These are phyloP conservation scores for Cryptococcus depauperatus DNA, from an alignment of 1,284 basidiomycete species.

Conservation along the genomic window DNA sequence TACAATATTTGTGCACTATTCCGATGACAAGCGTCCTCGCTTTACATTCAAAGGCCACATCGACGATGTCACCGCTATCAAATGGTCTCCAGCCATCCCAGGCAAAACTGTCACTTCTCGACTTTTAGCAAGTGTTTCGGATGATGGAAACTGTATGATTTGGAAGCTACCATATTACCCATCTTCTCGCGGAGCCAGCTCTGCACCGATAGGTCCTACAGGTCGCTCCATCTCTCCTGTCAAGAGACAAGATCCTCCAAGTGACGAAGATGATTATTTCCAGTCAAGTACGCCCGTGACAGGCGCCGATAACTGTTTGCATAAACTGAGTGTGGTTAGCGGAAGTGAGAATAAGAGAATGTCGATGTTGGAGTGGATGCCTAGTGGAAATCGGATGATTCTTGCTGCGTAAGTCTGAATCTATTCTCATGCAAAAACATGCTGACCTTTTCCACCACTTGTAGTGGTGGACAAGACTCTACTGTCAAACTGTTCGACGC, in stretches of 20 bases:
- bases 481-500: slow-evolving; percentile 39
- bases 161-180: slow-evolving; percentile 37
- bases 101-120: slow-evolving; percentile 8
- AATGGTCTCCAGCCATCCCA: slow-evolving; percentile 27
- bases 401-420: slow-evolving; percentile 37
- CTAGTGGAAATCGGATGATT: slow-evolving; percentile 26
- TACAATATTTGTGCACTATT: slow-evolving; percentile 33
- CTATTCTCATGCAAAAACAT: not conserved
- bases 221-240: slow-evolving; percentile 9
- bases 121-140: slow-evolving; percentile 32
- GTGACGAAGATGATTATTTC: slow-evolving; percentile 21
- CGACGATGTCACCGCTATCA: slow-evolving; percentile 37
- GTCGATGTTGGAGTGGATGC: slow-evolving; percentile 37
- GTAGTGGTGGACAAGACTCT: slow-evolving; percentile 34
- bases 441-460: not conserved
- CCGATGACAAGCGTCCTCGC: slow-evolving; percentile 27
- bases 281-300: not conserved
- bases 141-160: slow-evolving; percentile 37
- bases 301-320: slow-evolving; percentile 26
- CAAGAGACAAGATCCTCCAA: slow-evolving; percentile 7
- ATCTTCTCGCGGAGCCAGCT: slow-evolving; percentile 1
- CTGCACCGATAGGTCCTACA: not conserved
- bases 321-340: slow-evolving; percentile 30
- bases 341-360: slow-evolving; percentile 37
- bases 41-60: slow-evolving; percentile 38